Evolutionary conservation across 1,139 yeast genomes (phyloP), one percentile per base, ranked within the genome.

Genomic region (Saccharomyces uvarum): DNA sequence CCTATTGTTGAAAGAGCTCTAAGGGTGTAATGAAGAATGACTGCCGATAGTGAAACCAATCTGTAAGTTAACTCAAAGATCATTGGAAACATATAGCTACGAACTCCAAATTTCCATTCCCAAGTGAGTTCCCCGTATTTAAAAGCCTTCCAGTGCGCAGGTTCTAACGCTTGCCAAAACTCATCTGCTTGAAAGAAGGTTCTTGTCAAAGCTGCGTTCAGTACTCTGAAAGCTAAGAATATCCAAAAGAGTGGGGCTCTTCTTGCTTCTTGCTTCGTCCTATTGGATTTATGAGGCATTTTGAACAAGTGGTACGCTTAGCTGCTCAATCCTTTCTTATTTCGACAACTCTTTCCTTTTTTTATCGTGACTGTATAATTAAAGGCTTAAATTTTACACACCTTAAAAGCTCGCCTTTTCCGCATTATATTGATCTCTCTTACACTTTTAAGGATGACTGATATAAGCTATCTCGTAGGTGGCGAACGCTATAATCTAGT

Each of bases 131-230:
- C 82, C 0, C 99, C 99, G 59, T 84, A 86, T 1, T 95, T 93
- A 68, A 78, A 90, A 0, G 84, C 85, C 28, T 77, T 73, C 9
- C 67, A 59, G 69, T 91, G 96, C 0, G 99, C 99, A 0, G 97
- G 97, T 66, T 95, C 99, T 49, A 95, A 73, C 0, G 93, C 77
- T 70, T 95, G 99, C 82, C 86, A 95, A 72, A 78, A 95, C 70
- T 95, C 99, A 70, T 95, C 99, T 0, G 99, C 95, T 69, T 95
- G 99, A 72, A 93, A 93, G 67, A 83, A 95, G 0, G 98, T 89
- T 56, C 69, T 70, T 4, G 82, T 78, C 0, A 82, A 69, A 27
- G 88, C 68, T 0, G 95, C 79, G 69, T 90, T 90, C 63, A 81
- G 41, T 4, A 86, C 59, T 47, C 97, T 72, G 16, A 78, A 65